Conservation (phyloP, 1,284 basidiomycete genomes). For the Neonothopanus nambi region DNA sequence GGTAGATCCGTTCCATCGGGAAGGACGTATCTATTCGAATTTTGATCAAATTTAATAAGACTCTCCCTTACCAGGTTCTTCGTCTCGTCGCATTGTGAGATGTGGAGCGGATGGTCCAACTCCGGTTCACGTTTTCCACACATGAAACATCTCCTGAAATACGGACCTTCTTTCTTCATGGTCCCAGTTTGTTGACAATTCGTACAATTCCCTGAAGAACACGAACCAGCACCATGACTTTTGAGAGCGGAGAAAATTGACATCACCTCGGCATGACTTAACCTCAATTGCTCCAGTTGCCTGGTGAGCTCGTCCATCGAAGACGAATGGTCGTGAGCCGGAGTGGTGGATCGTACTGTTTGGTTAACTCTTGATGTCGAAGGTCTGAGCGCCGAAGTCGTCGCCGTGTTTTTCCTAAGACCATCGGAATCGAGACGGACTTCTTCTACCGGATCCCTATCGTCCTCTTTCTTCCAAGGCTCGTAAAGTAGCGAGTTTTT, state of each 20-base stretch:
- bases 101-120: not conserved
- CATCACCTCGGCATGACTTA: not conserved
- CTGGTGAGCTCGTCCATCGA: not conserved
- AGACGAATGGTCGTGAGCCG: not conserved
- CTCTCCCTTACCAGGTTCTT: not conserved
- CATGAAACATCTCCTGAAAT: not conserved
- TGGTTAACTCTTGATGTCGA: not conserved
- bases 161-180: not conserved
- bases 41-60: not conserved
- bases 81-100: not conserved
- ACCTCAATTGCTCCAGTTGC: not conserved
- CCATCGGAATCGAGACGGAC: not conserved
- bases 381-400: not conserved
- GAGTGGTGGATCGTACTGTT: not conserved
- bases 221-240: not conserved
- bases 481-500: not conserved
- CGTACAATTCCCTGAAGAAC: not conserved
- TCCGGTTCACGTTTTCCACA: not conserved
- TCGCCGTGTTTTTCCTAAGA: not conserved
- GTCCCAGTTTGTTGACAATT: not conserved
- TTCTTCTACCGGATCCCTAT: not conserved
- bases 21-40: not conserved
- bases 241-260: not conserved
- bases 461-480: conserved; percentile 2
- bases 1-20: not conserved